Evolutionary conservation across 768 basidiomycete genomes (phyloP).

Genomic region (Cubamyces lactineus): DNA sequence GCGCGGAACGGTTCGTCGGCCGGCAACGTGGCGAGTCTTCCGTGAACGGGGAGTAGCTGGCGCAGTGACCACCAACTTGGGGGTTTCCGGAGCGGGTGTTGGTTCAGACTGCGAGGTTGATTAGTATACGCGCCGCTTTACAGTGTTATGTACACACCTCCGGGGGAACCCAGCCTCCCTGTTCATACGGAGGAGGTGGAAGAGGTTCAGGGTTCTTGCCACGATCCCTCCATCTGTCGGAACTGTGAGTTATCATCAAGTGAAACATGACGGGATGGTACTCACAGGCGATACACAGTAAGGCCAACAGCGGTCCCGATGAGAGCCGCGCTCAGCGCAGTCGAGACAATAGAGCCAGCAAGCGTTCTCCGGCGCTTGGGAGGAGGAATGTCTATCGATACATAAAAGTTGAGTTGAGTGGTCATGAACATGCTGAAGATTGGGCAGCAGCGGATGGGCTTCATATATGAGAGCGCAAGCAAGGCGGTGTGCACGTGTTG

Average conservation of each 20-base stretch:
- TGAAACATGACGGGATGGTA: constrained; percentile 26
- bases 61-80: constrained; percentile 37
- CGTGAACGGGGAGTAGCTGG: constrained; percentile 40
- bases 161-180: constrained; percentile 56
- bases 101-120: constrained; percentile 5
- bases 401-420: constrained; percentile 35
- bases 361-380: constrained; percentile 80
- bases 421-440: constrained; percentile 30
- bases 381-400: constrained; percentile 67
- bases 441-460: constrained; percentile 1
- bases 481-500: constrained; percentile 18
- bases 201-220: constrained; percentile 54
- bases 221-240: constrained; percentile 73
- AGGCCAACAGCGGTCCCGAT: constrained; percentile 87
- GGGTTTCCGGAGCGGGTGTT: constrained; percentile 20
- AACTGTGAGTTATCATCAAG: not conserved
- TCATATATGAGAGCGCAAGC: constrained; percentile 41
- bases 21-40: constrained; percentile 42
- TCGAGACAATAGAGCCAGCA: constrained; percentile 81
- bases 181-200: constrained; percentile 67
- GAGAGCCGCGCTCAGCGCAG: constrained; percentile 82
- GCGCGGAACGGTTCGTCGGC: constrained; percentile 41
- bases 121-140: not conserved
- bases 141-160: constrained; percentile 32
- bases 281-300: constrained; percentile 85